These are phyloP conservation scores for Vitis riparia DNA, from an alignment of 164 flowering plant genomes.

Conservation along the genomic window DNA sequence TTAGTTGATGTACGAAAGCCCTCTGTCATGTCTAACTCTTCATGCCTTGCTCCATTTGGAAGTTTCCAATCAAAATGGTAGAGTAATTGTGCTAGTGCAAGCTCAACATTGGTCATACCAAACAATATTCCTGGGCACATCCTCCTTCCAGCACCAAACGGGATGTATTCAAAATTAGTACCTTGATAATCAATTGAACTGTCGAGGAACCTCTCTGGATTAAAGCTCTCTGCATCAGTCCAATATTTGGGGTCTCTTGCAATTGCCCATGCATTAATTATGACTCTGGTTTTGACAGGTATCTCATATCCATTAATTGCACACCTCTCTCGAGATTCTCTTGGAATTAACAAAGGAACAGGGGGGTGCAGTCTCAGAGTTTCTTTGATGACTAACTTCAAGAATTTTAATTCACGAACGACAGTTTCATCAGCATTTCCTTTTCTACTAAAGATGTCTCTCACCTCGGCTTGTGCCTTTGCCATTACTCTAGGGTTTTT, in stretches of 20 bases:
- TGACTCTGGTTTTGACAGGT: background rate
- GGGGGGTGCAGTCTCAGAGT: constrained; percentile 12
- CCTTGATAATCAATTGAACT: background rate
- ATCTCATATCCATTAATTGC: constrained; percentile 13
- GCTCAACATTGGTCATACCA: constrained; percentile 1
- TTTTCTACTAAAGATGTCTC: constrained; percentile 1
- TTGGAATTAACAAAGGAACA: constrained; percentile 17
- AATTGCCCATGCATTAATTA: background rate
- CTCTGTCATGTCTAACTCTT: constrained; percentile 8
- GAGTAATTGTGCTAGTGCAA: background rate
- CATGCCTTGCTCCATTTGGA: background rate
- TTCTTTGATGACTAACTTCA: background rate
- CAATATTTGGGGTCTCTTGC: background rate
- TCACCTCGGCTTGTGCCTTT: constrained; percentile 18
- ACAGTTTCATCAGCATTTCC: background rate
- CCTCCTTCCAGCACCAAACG: constrained; percentile 11
- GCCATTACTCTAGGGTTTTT: background rate
- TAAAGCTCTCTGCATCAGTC: background rate
- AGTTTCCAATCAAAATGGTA: constrained; percentile 12
- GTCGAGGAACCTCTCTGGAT: background rate
- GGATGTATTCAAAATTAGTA: background rate
- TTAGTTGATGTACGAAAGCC: background rate
- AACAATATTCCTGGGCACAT: constrained; percentile 7
- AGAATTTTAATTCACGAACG: constrained; percentile 3
- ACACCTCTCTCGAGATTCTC: constrained; percentile 18